phyloP scores from a whole-genome alignment of 2,329 filamentous ascomycete species.

The Septoria petroselini region DNA sequence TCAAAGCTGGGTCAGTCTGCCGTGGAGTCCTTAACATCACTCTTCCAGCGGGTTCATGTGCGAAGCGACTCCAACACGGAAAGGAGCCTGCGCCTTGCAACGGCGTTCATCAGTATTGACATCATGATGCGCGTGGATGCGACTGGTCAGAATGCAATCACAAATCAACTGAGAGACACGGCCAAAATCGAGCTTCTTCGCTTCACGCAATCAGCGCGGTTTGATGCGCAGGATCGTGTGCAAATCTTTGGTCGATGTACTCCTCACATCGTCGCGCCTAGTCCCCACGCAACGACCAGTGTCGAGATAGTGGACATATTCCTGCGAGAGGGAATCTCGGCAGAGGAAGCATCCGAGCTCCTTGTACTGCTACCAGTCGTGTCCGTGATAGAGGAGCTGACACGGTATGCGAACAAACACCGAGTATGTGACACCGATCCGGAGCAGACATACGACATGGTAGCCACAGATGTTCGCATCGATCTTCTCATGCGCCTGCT shows the following conservation, averaged over 20 bases:
- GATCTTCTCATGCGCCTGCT: conserved; percentile 56
- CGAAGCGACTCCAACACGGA: conserved; percentile 8
- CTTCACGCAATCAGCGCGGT: conserved; percentile 17
- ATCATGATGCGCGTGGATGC: conserved; percentile 26
- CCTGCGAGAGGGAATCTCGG: conserved; percentile 10
- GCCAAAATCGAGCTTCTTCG: conserved; percentile 25
- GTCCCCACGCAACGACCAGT: conserved; percentile 26
- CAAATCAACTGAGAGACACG: conserved; percentile 20
- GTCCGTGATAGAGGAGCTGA: conserved; percentile 41
- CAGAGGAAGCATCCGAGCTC: conserved; percentile 23
- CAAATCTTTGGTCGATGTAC: conserved; percentile 28
- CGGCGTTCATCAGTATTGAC: conserved; percentile 31
- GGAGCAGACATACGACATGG: conserved; percentile 5
- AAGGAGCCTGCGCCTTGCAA: conserved; percentile 17
- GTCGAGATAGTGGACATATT: conserved; percentile 29
- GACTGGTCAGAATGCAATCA: conserved; percentile 9
- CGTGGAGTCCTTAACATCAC: conserved; percentile 25
- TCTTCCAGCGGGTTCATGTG: conserved; percentile 20
- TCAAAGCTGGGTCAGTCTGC: conserved; percentile 28
- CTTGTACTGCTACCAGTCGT: conserved; percentile 26
- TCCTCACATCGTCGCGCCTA: conserved; percentile 21
- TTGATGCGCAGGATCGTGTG: conserved; percentile 22
- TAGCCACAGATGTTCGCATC: conserved; percentile 38
- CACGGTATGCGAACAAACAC: conserved; percentile 33
- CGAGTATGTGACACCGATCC: background rate